phyloP scores from a whole-genome alignment of 495 filamentous ascomycete genomes.

The Lasiosphaeris hirsuta region DNA sequence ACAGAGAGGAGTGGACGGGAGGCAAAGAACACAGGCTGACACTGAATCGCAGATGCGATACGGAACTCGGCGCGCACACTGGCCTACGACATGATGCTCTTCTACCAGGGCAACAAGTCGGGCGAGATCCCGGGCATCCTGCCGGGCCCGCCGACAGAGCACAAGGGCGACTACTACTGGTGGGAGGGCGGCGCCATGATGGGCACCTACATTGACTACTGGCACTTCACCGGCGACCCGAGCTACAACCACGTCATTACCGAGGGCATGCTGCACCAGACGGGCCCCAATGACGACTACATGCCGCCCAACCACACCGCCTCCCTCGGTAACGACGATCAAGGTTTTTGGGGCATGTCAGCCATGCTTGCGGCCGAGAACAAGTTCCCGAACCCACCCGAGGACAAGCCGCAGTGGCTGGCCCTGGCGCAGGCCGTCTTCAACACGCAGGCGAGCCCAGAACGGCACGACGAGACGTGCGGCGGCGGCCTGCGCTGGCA shows the following conservation, averaged over 20 bases:
- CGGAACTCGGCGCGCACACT: slow-evolving; percentile 57
- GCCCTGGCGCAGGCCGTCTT: slow-evolving; percentile 72
- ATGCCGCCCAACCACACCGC: slow-evolving; percentile 69
- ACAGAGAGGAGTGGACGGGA: not conserved
- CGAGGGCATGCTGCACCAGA: slow-evolving; percentile 61
- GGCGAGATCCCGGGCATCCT: slow-evolving; percentile 66
- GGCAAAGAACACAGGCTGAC: slow-evolving; percentile 9
- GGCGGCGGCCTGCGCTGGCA: slow-evolving; percentile 76
- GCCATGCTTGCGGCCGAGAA: slow-evolving; percentile 73
- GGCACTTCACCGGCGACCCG: slow-evolving; percentile 63
- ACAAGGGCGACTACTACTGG: slow-evolving; percentile 57
- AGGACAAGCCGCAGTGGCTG: slow-evolving; percentile 66
- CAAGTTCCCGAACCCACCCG: slow-evolving; percentile 60
- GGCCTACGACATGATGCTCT: slow-evolving; percentile 62
- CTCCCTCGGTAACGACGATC: slow-evolving; percentile 76
- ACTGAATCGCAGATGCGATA: slow-evolving; percentile 50
- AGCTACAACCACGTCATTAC: slow-evolving; percentile 59
- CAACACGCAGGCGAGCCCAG: slow-evolving; percentile 63
- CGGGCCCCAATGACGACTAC: slow-evolving; percentile 56
- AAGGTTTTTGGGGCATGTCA: slow-evolving; percentile 80
- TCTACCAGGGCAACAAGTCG: slow-evolving; percentile 60
- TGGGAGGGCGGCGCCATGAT: slow-evolving; percentile 51
- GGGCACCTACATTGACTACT: slow-evolving; percentile 66
- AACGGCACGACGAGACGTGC: slow-evolving; percentile 58
- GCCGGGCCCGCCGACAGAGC: slow-evolving; percentile 45